These are phyloP conservation scores for Boletus insuetus DNA, from an alignment of 768 basidiomycete genomes.

Conservation along the genomic window DNA sequence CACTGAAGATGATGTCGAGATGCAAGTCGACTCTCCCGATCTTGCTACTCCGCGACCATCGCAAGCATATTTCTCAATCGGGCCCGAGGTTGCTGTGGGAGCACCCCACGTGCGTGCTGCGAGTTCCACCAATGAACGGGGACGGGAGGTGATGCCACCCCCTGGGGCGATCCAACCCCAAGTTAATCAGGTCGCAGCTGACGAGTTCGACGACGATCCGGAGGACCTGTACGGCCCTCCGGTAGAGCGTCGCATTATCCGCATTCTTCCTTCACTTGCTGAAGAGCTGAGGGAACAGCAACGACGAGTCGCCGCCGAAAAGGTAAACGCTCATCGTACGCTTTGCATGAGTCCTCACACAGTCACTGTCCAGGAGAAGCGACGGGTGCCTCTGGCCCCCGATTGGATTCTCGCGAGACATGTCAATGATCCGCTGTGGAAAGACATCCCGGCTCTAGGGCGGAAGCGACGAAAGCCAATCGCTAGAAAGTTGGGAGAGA, in stretches of 20 bases:
- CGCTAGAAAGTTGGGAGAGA: conserved; percentile 14
- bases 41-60: not conserved
- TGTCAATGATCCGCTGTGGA: conserved; percentile 19
- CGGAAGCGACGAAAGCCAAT: conserved; percentile 15
- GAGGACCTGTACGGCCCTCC: conserved; percentile 30
- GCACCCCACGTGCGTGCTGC: not conserved
- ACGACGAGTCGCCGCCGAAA: conserved; percentile 9
- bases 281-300: conserved; percentile 26
- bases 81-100: not conserved
- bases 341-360: not conserved
- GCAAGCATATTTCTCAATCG: not conserved
- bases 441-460: not conserved
- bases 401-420: conserved; percentile 25
- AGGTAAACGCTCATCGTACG: conserved; percentile 11
- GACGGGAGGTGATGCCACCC: not conserved
- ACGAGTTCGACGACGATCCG: conserved; percentile 18
- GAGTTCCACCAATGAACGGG: not conserved
- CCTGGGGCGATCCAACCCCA: not conserved
- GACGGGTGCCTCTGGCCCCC: conserved; percentile 17
- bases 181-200: not conserved
- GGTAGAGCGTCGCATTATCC: conserved; percentile 24
- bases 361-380: conserved; percentile 11
- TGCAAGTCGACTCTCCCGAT: conserved; percentile 9
- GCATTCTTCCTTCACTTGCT: conserved; percentile 25
- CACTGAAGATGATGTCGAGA: conserved; percentile 12